These are phyloP conservation scores for Brettanomyces sp. DNA, from an alignment of 805 yeast genomes.

Conservation along the genomic window DNA sequence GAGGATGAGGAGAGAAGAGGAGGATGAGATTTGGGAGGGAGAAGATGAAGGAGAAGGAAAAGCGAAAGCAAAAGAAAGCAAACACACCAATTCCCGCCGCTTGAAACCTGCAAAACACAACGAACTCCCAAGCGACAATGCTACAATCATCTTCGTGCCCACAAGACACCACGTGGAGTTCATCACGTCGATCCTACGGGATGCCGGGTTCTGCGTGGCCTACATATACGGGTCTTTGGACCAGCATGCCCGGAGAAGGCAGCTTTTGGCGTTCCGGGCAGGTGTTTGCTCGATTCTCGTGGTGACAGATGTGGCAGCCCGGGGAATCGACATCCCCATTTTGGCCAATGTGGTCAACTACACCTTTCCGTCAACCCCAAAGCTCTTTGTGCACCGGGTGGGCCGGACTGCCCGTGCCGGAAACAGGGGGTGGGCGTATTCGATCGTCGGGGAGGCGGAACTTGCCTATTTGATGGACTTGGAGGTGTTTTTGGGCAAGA, in stretches of 20 bases:
- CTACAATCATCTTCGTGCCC: conserved; percentile 92
- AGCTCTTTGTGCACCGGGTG: conserved; percentile 91
- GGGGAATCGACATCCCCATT: conserved; percentile 98
- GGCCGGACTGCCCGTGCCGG: conserved; percentile 99
- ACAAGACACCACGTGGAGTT: conserved; percentile 98
- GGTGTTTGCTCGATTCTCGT: conserved; percentile 83
- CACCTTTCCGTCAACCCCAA: conserved; percentile 84
- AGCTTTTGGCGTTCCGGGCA: conserved; percentile 71
- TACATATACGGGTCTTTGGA: conserved; percentile 91
- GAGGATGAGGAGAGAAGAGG: conserved; percentile 39
- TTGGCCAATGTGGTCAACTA: conserved; percentile 91
- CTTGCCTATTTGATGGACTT: conserved; percentile 84
- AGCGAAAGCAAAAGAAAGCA: conserved; percentile 22
- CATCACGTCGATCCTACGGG: conserved; percentile 56
- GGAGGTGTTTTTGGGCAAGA: conserved; percentile 82
- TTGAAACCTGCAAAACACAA: conserved; percentile 68
- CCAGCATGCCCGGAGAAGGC: conserved; percentile 89
- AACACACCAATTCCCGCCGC: conserved; percentile 6
- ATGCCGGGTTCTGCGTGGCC: conserved; percentile 76
- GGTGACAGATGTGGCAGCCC: conserved; percentile 96
- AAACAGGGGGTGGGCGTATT: conserved; percentile 94
- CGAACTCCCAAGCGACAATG: conserved; percentile 71
- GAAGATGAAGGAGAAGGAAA: conserved; percentile 30
- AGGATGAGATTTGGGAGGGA: conserved; percentile 34
- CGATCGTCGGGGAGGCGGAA: conserved; percentile 77